These are phyloP conservation scores for Colletotrichum godetiae DNA, from an alignment of 2,329 filamentous ascomycete species.

Conservation along the genomic window DNA sequence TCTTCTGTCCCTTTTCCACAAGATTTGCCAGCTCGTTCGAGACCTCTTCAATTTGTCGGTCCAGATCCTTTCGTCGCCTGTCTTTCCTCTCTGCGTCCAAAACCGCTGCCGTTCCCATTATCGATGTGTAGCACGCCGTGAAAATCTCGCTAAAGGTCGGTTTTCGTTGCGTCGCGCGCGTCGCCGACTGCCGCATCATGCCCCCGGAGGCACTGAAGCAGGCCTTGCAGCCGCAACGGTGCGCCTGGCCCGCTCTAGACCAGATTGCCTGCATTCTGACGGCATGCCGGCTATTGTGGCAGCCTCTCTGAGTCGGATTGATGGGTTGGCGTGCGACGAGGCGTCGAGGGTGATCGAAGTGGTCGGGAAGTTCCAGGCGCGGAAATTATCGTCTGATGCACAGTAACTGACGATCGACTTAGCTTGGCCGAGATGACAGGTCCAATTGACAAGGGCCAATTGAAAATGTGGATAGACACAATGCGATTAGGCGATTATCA, in stretches of 20 bases:
- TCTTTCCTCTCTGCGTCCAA: conserved; percentile 71
- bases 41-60: conserved; percentile 68
- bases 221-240: conserved; percentile 72
- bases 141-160: conserved; percentile 65
- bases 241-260: conserved; percentile 73
- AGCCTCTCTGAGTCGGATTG: conserved; percentile 29
- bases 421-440: conserved; percentile 10
- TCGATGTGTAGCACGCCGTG: conserved; percentile 75
- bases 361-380: conserved; percentile 5
- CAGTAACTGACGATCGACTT: background rate
- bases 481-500: background rate
- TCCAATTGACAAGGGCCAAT: conserved; percentile 10
- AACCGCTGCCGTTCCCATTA: conserved; percentile 73
- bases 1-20: conserved; percentile 45
- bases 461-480: background rate
- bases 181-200: conserved; percentile 62
- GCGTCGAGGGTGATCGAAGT: background rate
- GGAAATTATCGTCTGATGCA: conserved; percentile 22
- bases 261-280: conserved; percentile 74
- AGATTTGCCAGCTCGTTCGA: conserved; percentile 57
- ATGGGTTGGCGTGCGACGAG: background rate
- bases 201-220: conserved; percentile 64
- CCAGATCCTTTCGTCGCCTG: conserved; percentile 68
- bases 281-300: conserved; percentile 44
- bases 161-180: conserved; percentile 60